A percentile compares a stretch with the other conserved stretches of the same genome.
Conservation (phyloP, 2,329 filamentous ascomycete genomes). For the Endocalyx cinctus region DNA sequence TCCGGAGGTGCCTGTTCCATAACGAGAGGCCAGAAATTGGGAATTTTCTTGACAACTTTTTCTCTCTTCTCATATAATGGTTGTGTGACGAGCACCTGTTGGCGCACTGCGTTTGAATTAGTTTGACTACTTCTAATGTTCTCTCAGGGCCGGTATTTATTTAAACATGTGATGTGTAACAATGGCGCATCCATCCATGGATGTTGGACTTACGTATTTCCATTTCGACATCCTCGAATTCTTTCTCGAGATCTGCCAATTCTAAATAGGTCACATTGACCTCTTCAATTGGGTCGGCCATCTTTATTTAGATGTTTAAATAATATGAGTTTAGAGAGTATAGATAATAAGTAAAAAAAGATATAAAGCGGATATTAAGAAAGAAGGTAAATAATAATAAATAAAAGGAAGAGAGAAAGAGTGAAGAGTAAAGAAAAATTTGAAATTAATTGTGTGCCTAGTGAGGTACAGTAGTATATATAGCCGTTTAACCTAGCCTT, state of each 20-base stretch:
- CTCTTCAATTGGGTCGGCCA: slow-evolving; percentile 14
- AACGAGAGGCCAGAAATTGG: slow-evolving; percentile 92
- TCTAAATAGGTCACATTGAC: slow-evolving; percentile 62
- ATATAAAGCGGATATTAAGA: slow-evolving; percentile 1
- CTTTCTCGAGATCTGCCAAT: slow-evolving; percentile 72
- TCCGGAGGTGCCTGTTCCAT: slow-evolving; percentile 82
- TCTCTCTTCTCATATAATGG: slow-evolving; percentile 75
- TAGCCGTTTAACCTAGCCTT: no score
- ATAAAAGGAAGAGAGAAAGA: slow-evolving; percentile 1
- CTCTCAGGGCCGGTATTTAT: no score
- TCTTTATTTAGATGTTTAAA: slow-evolving; percentile 5
- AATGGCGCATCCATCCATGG: no score
- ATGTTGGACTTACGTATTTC: slow-evolving; percentile 74
- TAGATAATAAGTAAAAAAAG: neutral
- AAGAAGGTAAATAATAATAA: neutral
- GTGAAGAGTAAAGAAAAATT: neutral
- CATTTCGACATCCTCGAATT: slow-evolving; percentile 78
- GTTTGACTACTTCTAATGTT: no score
- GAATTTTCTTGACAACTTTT: slow-evolving; percentile 65
- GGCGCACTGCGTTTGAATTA: no score
- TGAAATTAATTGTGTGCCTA: no score
- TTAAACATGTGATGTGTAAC: no score
- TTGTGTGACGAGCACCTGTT: slow-evolving; percentile 63
- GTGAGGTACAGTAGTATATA: no score
- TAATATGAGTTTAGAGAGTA: slow-evolving; percentile 1